Evolutionary conservation across 495 filamentous ascomycete species (phyloP).

Genomic region (Annulohypoxylon nitens): DNA sequence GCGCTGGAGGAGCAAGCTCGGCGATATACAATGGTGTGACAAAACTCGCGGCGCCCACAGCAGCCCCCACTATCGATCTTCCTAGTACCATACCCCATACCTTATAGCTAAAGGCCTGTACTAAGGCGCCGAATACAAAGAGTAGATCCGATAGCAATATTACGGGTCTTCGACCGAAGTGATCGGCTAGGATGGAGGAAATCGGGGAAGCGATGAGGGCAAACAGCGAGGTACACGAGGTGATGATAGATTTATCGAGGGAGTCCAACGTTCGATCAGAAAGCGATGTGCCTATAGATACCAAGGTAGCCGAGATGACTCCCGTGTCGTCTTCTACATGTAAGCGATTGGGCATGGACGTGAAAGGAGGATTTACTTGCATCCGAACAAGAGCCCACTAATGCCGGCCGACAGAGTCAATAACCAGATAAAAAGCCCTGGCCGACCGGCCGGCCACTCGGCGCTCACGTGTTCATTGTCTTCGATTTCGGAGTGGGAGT

Average conservation of each 20-base stretch:
- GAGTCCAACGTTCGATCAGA: conserved; percentile 74
- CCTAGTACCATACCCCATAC: conserved; percentile 83
- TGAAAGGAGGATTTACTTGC: conserved; percentile 63
- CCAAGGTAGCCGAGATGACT: conserved; percentile 88
- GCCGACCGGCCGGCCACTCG: conserved; percentile 41
- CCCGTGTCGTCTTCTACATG: conserved; percentile 78
- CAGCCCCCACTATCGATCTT: conserved; percentile 81
- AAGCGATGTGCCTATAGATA: conserved; percentile 82
- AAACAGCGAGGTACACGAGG: conserved; percentile 82
- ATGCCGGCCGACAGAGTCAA: conserved; percentile 86
- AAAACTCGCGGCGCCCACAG: conserved; percentile 85
- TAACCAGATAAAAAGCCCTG: conserved; percentile 72
- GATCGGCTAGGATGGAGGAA: conserved; percentile 80
- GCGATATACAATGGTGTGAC: conserved; percentile 89
- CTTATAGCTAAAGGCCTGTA: conserved; percentile 73
- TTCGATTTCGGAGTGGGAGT: conserved; percentile 33
- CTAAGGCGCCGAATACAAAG: conserved; percentile 79
- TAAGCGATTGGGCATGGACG: conserved; percentile 34
- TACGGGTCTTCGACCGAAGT: conserved; percentile 77
- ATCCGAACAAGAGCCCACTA: conserved; percentile 89
- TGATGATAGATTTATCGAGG: conserved; percentile 86
- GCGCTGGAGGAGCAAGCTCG: conserved; percentile 81
- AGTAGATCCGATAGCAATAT: conserved; percentile 83
- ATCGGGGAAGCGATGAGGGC: conserved; percentile 83
- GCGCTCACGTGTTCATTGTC: conserved; percentile 23